Percentiles rank a stretch among this genome's conserved stretches.
Conservation (phyloP, 768 basidiomycete genomes). For the Leucosporidium scottii region DNA sequence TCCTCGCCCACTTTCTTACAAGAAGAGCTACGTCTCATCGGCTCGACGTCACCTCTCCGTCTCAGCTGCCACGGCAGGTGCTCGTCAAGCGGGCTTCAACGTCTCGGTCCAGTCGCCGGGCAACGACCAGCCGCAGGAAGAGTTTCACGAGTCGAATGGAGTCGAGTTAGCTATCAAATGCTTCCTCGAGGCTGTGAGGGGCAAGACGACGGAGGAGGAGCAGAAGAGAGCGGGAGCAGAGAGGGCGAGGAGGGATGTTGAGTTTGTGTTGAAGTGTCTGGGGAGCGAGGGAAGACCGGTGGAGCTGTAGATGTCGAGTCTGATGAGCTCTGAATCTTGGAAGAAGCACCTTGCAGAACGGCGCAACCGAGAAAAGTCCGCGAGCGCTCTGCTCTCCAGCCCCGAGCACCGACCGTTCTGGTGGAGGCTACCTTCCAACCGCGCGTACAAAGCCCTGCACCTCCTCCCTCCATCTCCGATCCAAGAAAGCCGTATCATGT, state of each 20-base stretch:
- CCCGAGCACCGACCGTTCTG: too few relatives aligned
- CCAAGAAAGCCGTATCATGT: conserved; percentile 46
- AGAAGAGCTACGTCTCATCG: background rate
- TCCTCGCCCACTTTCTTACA: background rate
- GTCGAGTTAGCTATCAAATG: background rate
- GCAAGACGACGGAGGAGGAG: background rate
- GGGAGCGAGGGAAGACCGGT: background rate
- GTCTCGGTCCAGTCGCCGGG: background rate
- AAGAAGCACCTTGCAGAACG: too few relatives aligned
- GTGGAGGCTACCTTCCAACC: background rate
- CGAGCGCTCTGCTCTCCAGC: too few relatives aligned
- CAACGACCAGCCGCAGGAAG: background rate
- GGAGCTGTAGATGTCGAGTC: background rate
- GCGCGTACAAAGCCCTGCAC: conserved; percentile 39
- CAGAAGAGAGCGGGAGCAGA: background rate
- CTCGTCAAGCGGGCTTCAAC: background rate
- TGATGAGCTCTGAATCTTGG: too few relatives aligned
- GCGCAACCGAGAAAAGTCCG: too few relatives aligned
- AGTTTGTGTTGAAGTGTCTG: background rate
- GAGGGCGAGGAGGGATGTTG: background rate
- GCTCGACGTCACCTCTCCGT: background rate
- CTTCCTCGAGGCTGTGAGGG: background rate
- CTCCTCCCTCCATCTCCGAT: conserved; percentile 31
- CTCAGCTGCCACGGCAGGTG: background rate
- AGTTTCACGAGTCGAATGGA: background rate